A percentile compares a stretch with the other conserved stretches of the same genome.
phyloP scores from a whole-genome alignment of 139 green algal genomes.

The Pseudopediastrum boryanum region DNA sequence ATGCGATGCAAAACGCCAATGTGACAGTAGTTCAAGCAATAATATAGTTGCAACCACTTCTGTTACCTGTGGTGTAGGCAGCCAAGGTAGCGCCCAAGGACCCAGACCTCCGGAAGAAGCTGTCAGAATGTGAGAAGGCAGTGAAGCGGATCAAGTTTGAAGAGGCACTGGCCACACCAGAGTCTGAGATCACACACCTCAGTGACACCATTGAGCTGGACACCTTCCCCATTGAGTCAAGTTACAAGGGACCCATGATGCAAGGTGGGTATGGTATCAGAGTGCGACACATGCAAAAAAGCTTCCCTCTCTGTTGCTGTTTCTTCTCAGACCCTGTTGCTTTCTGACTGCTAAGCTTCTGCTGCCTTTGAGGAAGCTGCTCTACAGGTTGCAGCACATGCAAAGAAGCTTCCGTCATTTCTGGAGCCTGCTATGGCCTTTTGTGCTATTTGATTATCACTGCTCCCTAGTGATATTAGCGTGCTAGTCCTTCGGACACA shows the following conservation, averaged over 20 bases:
- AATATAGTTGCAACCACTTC: no score
- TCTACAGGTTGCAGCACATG: no score
- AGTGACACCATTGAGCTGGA: slow-evolving; percentile 71
- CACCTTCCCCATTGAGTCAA: slow-evolving; percentile 81
- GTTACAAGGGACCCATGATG: slow-evolving; percentile 87
- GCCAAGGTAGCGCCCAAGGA: slow-evolving; percentile 81
- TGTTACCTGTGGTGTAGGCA: slow-evolving; percentile 53
- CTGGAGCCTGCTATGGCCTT: no score
- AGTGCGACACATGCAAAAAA: background rate
- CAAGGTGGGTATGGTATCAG: slow-evolving; percentile 45
- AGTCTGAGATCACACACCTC: slow-evolving; percentile 44
- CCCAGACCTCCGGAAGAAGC: slow-evolving; percentile 88
- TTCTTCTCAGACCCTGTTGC: background rate
- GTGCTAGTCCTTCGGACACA: no score
- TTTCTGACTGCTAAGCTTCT: no score
- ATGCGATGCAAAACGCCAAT: no score
- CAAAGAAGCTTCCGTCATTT: no score
- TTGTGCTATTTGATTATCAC: no score
- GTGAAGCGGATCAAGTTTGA: slow-evolving; percentile 90
- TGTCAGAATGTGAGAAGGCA: slow-evolving; percentile 90
- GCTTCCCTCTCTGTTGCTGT: background rate
- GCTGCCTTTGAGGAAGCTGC: no score
- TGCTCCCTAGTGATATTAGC: no score
- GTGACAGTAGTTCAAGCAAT: no score
- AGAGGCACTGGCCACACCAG: slow-evolving; percentile 75